Base-by-base conservation (phyloP, 2,329 filamentous ascomycete genomes). In the Colletotrichum cereale region DNA sequence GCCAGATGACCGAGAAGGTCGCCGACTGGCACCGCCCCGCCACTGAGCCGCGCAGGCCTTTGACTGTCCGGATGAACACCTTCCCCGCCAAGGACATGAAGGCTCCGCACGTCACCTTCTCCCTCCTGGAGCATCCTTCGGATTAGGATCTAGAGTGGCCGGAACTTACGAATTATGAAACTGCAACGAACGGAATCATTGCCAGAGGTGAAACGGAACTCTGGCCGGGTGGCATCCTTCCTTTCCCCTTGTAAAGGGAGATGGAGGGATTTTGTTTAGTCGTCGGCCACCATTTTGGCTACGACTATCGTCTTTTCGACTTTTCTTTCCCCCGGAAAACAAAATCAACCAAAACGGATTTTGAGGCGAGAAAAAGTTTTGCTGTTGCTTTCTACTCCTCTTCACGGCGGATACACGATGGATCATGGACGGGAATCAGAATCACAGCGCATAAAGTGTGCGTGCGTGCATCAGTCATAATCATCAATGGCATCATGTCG, bases 1-100 rank as follows among this genome's bases (percentile, higher is more conserved):
- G 82, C 74, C 82, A 81, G 74, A 82, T 83, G 73, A 75, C 75
- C 40, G 74, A 75, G 71, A 77, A 77, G 72, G 58, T 60, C 52
- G 58, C 60, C 36, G 72, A 72, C 47, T 73, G 71, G 71, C 68
- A 68, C 42, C 38, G 14, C 31, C 40, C 66, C 8, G 31, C 60
- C 34, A 34, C 42, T 36, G 71, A 74, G 52, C 61, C 47, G 71
- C 73, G 68, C 72, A 73, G 69, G 64, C 72, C 53, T 21, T 58
- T 56, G 40, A 57, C 71, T 26, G 68, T 73, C 21, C 53, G 70
- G 21, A 72, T 66, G 70, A 67, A 65, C 38, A 71, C 73, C 31
- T 67, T 71, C 34, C 65, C 66, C 12, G 48, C 58, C 62, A 74
- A 73, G 67, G 67, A 63, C 31, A 56, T 57, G 18, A 71, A 62